Evolutionary conservation across 2,329 filamentous ascomycete genomes (phyloP).

Genomic region (Aureobasidium namibiae): DNA sequence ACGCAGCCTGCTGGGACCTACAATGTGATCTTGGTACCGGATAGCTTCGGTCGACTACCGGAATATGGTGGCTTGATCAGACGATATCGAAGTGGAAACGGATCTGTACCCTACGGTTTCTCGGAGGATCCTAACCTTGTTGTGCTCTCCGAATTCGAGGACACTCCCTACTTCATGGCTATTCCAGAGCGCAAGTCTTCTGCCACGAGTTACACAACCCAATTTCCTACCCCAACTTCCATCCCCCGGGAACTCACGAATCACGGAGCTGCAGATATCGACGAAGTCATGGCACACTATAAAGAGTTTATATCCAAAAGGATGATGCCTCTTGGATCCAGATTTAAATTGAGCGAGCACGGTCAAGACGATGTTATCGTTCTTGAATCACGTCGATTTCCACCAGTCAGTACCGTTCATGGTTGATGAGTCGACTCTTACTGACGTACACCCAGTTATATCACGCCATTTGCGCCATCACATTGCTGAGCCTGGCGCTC

Average conservation of each 20-base stretch:
- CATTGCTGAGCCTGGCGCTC: slow-evolving; percentile 34
- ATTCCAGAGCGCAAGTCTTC: not conserved
- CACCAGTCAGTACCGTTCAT: slow-evolving; percentile 39
- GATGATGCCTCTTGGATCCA: slow-evolving; percentile 12
- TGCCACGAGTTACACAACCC: not conserved
- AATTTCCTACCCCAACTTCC: not conserved
- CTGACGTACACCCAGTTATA: slow-evolving; percentile 34
- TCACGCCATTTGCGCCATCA: slow-evolving; percentile 50
- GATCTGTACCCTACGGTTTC: not conserved
- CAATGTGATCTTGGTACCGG: slow-evolving; percentile 46
- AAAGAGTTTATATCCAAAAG: slow-evolving; percentile 12
- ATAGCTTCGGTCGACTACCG: slow-evolving; percentile 44
- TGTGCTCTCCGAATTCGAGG: slow-evolving; percentile 11
- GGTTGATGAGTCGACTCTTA: not conserved
- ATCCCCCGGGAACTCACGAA: not conserved
- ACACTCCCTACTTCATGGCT: slow-evolving; percentile 9
- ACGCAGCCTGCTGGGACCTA: slow-evolving; percentile 45
- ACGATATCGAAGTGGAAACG: not conserved
- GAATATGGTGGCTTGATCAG: slow-evolving; percentile 34
- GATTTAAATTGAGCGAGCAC: not conserved
- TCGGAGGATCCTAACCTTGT: not conserved
- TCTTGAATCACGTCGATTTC: slow-evolving; percentile 38
- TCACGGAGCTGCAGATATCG: not conserved
- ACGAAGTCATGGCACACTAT: slow-evolving; percentile 11
- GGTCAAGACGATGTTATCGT: slow-evolving; percentile 11